Percentiles rank a stretch among this genome's conserved stretches.
phyloP scores from a whole-genome alignment of 441 rosid species.

The Lepidium campestre region DNA sequence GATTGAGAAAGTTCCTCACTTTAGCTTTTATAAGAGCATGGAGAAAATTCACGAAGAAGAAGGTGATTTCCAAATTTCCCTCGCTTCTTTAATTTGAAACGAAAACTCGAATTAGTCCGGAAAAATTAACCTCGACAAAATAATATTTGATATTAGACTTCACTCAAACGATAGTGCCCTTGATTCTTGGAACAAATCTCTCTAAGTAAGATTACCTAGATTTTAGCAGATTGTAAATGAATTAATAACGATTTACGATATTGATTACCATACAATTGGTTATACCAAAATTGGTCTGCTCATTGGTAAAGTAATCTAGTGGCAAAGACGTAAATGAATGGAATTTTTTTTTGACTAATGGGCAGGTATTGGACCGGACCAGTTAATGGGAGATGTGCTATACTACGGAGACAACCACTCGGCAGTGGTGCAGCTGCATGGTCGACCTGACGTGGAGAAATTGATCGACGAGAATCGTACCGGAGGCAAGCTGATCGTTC shows the following conservation, averaged over 20 bases:
- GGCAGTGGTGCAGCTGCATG: slow-evolving; percentile 70
- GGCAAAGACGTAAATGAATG: not conserved
- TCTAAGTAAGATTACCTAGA: not conserved
- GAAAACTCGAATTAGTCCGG: not conserved
- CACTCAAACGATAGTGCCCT: not conserved
- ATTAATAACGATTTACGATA: not conserved
- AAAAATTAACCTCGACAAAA: not conserved
- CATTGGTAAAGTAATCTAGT: no score
- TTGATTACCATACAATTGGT: no score
- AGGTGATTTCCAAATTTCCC: slow-evolving; percentile 15
- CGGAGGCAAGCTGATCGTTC: slow-evolving; percentile 68
- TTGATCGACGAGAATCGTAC: slow-evolving; percentile 57
- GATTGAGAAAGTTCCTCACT: slow-evolving; percentile 70
- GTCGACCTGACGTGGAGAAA: slow-evolving; percentile 66
- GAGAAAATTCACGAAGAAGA: slow-evolving; percentile 91
- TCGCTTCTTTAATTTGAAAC: not conserved
- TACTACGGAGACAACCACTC: slow-evolving; percentile 90
- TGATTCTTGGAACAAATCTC: not conserved
- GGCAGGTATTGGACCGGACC: slow-evolving; percentile 62
- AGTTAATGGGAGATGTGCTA: slow-evolving; percentile 68
- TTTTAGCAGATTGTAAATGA: not conserved
- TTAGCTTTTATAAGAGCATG: slow-evolving; percentile 79
- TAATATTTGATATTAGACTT: not conserved
- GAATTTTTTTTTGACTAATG: not conserved
- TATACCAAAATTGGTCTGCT: no score